Percentiles rank a stretch among this genome's conserved stretches.
Evolutionary conservation across 2,329 filamentous ascomycete genomes (phyloP).

Genomic region (Aspergillus texensis): DNA sequence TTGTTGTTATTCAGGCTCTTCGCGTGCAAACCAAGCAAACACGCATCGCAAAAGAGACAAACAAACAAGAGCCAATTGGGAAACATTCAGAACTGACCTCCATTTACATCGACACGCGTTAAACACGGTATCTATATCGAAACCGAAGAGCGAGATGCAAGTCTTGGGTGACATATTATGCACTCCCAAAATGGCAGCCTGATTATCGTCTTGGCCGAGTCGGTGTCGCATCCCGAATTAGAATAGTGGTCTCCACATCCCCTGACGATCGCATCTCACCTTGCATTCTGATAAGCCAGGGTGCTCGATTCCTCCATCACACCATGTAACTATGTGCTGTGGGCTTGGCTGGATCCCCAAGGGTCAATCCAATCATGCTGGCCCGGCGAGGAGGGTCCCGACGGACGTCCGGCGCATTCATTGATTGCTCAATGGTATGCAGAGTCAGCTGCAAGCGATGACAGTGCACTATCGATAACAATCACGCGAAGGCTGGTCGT

Average conservation of each 20-base stretch:
- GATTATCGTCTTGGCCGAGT: neutral
- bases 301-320: neutral
- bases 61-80: neutral
- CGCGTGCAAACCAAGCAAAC: neutral
- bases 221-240: neutral
- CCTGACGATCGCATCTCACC: slow-evolving; percentile 13
- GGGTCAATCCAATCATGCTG: slow-evolving; percentile 10
- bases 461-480: neutral
- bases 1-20: neutral
- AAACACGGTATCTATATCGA: no score
- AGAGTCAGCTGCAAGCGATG: neutral
- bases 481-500: slow-evolving; percentile 4
- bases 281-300: slow-evolving; percentile 8
- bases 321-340: slow-evolving; percentile 13
- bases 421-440: neutral
- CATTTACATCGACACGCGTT: no score
- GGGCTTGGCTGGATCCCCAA: neutral
- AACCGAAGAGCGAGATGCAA: no score
- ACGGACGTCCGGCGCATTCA: slow-evolving; percentile 6
- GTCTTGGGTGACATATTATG: neutral
- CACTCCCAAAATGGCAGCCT: neutral
- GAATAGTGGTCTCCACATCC: slow-evolving; percentile 4
- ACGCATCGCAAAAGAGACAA: neutral
- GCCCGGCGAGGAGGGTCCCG: neutral
- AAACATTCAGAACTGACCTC: neutral